These are phyloP conservation scores for Immersiporthe knoxdaviesiana DNA, from an alignment of 2,329 filamentous ascomycete genomes.

Conservation along the genomic window DNA sequence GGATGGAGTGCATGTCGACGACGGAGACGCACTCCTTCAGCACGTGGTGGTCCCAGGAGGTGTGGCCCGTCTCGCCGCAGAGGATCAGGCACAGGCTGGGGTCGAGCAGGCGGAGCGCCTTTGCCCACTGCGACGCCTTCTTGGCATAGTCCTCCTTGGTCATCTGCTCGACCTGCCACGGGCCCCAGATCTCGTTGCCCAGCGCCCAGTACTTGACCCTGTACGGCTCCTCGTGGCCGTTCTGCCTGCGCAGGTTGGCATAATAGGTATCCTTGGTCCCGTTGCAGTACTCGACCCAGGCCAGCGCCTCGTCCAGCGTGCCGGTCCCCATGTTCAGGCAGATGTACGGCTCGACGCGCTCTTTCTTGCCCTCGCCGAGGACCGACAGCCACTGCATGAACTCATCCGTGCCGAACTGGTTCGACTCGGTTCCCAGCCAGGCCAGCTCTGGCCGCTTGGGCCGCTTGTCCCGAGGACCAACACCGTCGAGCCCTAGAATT, in stretches of 20 bases:
- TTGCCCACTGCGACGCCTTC: conserved; percentile 72
- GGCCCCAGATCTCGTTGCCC: conserved; percentile 74
- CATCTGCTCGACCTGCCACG: conserved; percentile 69
- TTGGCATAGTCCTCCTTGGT: conserved; percentile 72
- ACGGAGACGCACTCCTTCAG: conserved; percentile 69
- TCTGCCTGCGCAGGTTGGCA: conserved; percentile 75
- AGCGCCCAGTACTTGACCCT: conserved; percentile 85
- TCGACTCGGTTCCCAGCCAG: conserved; percentile 77
- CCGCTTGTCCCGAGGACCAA: conserved; percentile 72
- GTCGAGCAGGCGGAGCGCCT: conserved; percentile 72
- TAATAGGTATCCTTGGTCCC: conserved; percentile 77
- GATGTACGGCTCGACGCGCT: conserved; percentile 76
- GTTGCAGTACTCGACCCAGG: conserved; percentile 88
- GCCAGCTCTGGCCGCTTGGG: conserved; percentile 73
- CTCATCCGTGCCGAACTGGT: conserved; percentile 83
- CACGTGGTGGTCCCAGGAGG: conserved; percentile 74
- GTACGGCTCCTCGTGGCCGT: conserved; percentile 78
- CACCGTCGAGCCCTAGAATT: conserved; percentile 61
- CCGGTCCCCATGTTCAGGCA: conserved; percentile 83
- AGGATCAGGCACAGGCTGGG: conserved; percentile 71
- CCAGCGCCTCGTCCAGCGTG: conserved; percentile 60
- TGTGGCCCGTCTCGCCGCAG: conserved; percentile 72
- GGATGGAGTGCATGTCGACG: conserved; percentile 82
- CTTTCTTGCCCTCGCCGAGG: conserved; percentile 62
- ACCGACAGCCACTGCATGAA: conserved; percentile 80